Conservation (phyloP, 257 asterid species). For the Solanum appendiculatum region DNA sequence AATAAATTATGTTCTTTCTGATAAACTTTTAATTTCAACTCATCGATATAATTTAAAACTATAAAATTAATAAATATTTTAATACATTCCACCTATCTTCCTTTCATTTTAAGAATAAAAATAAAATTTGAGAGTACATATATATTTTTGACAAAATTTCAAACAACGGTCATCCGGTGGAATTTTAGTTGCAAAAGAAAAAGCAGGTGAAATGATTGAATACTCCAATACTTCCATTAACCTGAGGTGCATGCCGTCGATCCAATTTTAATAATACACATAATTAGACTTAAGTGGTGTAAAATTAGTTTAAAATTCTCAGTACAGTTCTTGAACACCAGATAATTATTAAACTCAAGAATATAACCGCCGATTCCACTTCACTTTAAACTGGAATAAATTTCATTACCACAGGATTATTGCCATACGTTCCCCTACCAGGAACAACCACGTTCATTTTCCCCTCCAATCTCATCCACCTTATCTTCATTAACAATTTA, state of each 20-base stretch:
- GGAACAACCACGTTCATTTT: neutral
- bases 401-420: neutral
- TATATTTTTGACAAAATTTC: neutral
- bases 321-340: neutral
- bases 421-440: neutral
- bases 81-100: no score
- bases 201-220: neutral
- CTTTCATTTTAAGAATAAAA: no score
- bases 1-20: no score
- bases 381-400: neutral
- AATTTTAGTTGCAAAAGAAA: neutral
- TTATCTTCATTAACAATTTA: neutral
- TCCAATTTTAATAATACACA: neutral
- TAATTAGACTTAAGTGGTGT: neutral
- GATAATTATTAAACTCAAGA: no score
- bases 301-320: neutral
- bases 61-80: no score
- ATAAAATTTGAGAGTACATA: neutral
- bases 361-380: neutral
- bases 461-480: neutral
- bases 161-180: neutral
- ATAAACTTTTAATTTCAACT: no score
- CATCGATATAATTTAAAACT: no score
- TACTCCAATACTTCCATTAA: neutral
- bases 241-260: neutral